Conservation (phyloP, 2,329 filamentous ascomycete species). For the Trichoderma citrinoviride region DNA sequence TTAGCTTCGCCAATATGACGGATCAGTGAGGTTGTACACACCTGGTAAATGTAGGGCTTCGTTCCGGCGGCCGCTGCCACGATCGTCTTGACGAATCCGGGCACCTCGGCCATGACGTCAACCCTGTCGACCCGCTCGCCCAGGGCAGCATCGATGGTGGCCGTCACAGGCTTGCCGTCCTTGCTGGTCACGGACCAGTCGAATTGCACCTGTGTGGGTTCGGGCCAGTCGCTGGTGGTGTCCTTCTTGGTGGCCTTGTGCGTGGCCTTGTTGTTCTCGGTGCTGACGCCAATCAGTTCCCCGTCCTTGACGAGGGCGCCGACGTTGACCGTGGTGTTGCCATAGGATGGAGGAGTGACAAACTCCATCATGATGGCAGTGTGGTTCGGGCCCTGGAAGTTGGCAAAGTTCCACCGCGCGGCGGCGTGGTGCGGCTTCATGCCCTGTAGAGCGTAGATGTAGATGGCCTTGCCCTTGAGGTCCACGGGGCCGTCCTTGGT, state of each 20-base stretch:
- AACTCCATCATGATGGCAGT: conserved; percentile 95
- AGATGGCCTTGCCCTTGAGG: conserved; percentile 75
- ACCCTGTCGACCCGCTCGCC: conserved; percentile 70
- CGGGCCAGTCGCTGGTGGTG: conserved; percentile 80
- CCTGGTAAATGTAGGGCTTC: conserved; percentile 97
- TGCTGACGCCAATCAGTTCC: conserved; percentile 72
- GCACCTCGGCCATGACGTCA: conserved; percentile 95
- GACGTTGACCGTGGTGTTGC: conserved; percentile 76
- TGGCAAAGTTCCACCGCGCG: conserved; percentile 86
- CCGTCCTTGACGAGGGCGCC: conserved; percentile 79
- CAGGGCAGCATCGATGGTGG: conserved; percentile 65
- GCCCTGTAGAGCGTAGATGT: conserved; percentile 84
- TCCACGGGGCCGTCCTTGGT: conserved; percentile 79
- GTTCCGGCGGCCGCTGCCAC: conserved; percentile 85
- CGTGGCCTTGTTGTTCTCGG: conserved; percentile 56
- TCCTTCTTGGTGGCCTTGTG: conserved; percentile 73
- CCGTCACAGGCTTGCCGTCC: conserved; percentile 71
- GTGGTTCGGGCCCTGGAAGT: conserved; percentile 84
- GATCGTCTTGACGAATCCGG: conserved; percentile 91
- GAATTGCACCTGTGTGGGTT: conserved; percentile 72
- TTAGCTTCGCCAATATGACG: neutral
- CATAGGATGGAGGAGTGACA: conserved; percentile 90
- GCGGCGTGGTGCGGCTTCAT: conserved; percentile 99
- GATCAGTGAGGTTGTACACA: conserved; percentile 39
- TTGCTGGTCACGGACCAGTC: conserved; percentile 75